A percentile compares a stretch with the other conserved stretches of the same genome.
Conservation (phyloP, 768 basidiomycete species). For the Rhizopogon salebrosus region DNA sequence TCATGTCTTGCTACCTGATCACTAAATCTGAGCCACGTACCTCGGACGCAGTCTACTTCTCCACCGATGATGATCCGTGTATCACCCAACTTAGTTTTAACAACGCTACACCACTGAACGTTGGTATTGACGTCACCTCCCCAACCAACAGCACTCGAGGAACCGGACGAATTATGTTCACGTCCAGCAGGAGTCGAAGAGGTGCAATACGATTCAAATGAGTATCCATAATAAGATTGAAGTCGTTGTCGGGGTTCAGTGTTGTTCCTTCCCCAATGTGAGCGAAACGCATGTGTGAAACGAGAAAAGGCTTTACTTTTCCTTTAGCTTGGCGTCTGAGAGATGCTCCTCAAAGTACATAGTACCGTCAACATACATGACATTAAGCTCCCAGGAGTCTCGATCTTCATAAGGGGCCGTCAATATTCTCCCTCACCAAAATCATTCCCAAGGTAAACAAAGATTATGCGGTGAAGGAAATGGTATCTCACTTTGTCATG, state of each 20-base stretch:
- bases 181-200: slow-evolving; percentile 24
- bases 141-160: slow-evolving; percentile 46
- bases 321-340: slow-evolving; percentile 49
- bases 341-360: slow-evolving; percentile 73
- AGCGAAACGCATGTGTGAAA: not conserved
- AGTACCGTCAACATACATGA: slow-evolving; percentile 68
- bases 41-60: slow-evolving; percentile 86
- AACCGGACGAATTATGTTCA: slow-evolving; percentile 20
- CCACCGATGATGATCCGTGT: slow-evolving; percentile 76
- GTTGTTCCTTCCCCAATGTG: slow-evolving; percentile 44
- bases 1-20: not conserved
- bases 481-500: slow-evolving; percentile 66
- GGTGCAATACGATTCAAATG: slow-evolving; percentile 88
- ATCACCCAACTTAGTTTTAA: slow-evolving; percentile 77
- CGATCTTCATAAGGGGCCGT: slow-evolving; percentile 78
- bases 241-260: slow-evolving; percentile 58
- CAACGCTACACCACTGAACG: slow-evolving; percentile 86
- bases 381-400: slow-evolving; percentile 78
- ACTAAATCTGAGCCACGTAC: slow-evolving; percentile 31
- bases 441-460: slow-evolving; percentile 13
- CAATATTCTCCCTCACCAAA: slow-evolving; percentile 59
- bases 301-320: slow-evolving; percentile 47
- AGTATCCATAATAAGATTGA: slow-evolving; percentile 79
- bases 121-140: slow-evolving; percentile 83
- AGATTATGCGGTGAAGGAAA: not conserved